Evolutionary conservation across 2,329 filamentous ascomycete species (phyloP), one percentile per base, ranked within the genome.

Genomic region (Colletotrichum tropicale): DNA sequence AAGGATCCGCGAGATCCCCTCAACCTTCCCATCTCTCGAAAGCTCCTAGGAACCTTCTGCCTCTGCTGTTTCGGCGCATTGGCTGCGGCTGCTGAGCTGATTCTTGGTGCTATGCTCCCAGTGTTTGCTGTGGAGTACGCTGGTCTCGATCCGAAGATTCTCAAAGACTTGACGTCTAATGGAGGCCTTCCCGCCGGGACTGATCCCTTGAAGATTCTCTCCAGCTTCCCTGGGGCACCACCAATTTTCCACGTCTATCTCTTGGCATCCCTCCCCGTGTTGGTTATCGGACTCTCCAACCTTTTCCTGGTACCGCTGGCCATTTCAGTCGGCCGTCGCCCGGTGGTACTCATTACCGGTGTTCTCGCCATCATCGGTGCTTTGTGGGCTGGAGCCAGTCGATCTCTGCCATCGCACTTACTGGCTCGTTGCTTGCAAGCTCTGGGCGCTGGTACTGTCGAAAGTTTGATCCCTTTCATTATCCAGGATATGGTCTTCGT

Each of bases 401-500:
- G 74, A 1, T 79, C 78, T 5, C 71, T 85, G 3, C 64, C 76
- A 5, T 77, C 77, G 4, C 84, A 85, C 60, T 61, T 85, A 8
- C 79, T 81, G 1, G 83, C 84, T 2, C 76, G 83, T 3, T 80
- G 79, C 8, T 65, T 85, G 5, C 80, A 84, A 71, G 84, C 82
- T 0, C 71, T 85, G 5, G 84, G 83, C 1, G 83, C 82, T 0
- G 83, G 83, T 2, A 80, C 83, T 0, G 81, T 83, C 16, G 82
- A 84, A 71, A 82, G 83, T 1, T 71, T 86, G 18, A 80, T 85
- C 6, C 84, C 84, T 4, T 80, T 86, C 21, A 82, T 85, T 38
- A 78, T 84, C 1, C 83, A 85, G 76, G 84, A 86, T 43, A 81
- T 85, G 43, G 80, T 84, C 15, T 85, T 85, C 32, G 80, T 85